Base-by-base conservation (phyloP, 257 asterid genomes). In the Prunella vulgaris region DNA sequence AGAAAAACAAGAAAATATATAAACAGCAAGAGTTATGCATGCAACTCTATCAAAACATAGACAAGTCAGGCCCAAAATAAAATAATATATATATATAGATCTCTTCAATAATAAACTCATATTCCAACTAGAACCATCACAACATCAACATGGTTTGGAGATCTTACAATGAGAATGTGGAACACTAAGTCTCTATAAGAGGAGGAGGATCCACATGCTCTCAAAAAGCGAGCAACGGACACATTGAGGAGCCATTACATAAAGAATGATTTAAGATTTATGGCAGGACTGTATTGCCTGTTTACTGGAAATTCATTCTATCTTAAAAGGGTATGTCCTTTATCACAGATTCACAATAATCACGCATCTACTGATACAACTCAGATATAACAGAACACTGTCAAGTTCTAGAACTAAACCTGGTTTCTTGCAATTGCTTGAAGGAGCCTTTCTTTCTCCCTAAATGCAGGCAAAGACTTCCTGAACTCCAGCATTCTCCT, bases 401-500 rank as follows among this genome's bases (percentile, higher is more conserved):
- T 7, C 28, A 13, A 71, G 61, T 61, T 72, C 46, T 14, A 69
- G 33, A 72, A 75, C 60, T 27, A 18, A 69, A 90, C 99, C 97
- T 93, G 99, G 80, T 93, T 93, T 72, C 81, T 80, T 1, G 97
- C 99, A 78, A 93, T 93, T 69, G 96, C 90, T 84, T 93, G 87
- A 79, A 93, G 99, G 66, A 93, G 86, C 81, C 87, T 84, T 78
- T 90, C 97, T 82, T 93, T 93, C 85, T 93, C 99, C 85, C 79
- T 81, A 66, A 79, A 93, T 66, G 99, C 81, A 44, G 99, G 99
- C 62, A 93, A 96, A 78, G 99, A 88, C 82, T 72, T 87, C 77
- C 99, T 91, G 76, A 90, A 87, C 66, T 85, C 90, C 59, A 90
- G 78, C 96, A 93, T 84, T 69, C 85, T 85, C 78, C 78, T 82